Conservation (phyloP, 768 basidiomycete species). For the Dendrothele bispora region DNA sequence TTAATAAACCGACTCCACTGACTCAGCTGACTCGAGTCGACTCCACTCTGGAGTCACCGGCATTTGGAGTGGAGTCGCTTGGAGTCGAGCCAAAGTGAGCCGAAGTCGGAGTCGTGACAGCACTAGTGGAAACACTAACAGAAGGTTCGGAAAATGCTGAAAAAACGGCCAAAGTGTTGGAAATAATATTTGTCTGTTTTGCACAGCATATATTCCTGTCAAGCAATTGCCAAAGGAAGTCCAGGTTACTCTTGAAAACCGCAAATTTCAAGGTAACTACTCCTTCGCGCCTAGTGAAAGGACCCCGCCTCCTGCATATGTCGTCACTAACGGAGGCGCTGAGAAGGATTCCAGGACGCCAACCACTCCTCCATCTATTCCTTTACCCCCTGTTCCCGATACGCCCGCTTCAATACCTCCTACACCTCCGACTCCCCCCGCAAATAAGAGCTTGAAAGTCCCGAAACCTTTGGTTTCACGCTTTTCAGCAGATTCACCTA, state of each 20-base stretch:
- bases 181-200: too few relatives aligned
- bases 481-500: conserved; percentile 24
- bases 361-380: background rate
- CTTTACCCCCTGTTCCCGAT: conserved; percentile 1
- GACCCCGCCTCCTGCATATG: conserved; percentile 35
- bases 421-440: conserved; percentile 22
- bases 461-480: conserved; percentile 6
- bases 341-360: too few relatives aligned
- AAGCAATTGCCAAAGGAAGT: conserved; percentile 8
- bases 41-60: too few relatives aligned
- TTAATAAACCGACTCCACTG: too few relatives aligned
- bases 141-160: too few relatives aligned
- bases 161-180: too few relatives aligned
- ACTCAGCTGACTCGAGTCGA: too few relatives aligned
- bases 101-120: too few relatives aligned
- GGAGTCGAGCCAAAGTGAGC: too few relatives aligned
- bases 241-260: conserved; percentile 3
- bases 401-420: conserved; percentile 8
- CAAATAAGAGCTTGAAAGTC: conserved; percentile 11
- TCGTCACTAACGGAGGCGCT: conserved; percentile 10
- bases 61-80: too few relatives aligned
- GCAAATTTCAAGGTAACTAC: conserved; percentile 5
- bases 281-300: conserved; percentile 16
- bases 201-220: too few relatives aligned
- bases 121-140: too few relatives aligned